Conservation (phyloP, 495 filamentous ascomycete genomes). For the Aspergillus funiculosus region DNA sequence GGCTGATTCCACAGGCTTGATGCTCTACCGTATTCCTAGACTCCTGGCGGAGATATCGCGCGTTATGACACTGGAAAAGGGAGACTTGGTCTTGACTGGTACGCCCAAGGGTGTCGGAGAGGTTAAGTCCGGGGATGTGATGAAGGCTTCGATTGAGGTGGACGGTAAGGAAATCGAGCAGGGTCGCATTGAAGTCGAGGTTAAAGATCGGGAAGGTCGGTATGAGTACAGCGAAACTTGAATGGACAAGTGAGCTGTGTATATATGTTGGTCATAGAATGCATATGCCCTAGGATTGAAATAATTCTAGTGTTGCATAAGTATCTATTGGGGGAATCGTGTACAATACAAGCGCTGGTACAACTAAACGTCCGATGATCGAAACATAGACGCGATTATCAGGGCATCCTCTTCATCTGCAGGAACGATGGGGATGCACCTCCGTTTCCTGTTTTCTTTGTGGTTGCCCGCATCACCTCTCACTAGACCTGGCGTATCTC, state of each 20-base stretch:
- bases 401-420: conserved; percentile 19
- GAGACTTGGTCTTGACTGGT: conserved; percentile 88
- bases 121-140: conserved; percentile 79
- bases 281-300: background rate
- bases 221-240: conserved; percentile 46
- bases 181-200: conserved; percentile 74
- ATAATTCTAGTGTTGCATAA: no score
- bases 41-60: conserved; percentile 83
- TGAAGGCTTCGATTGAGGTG: conserved; percentile 79
- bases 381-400: background rate
- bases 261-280: background rate
- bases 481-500: background rate
- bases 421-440: conserved; percentile 22
- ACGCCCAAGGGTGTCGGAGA: conserved; percentile 94
- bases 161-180: conserved; percentile 80
- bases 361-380: background rate
- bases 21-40: conserved; percentile 87
- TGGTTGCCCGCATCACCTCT: background rate
- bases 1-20: conserved; percentile 78
- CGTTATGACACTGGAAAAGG: conserved; percentile 90
- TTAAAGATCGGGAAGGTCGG: conserved; percentile 60
- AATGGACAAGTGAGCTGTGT: background rate
- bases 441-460: conserved; percentile 8
- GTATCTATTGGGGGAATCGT: no score
- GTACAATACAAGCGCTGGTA: no score